phyloP scores from a whole-genome alignment of 148 eudicot species.

The Cornus controversa region DNA sequence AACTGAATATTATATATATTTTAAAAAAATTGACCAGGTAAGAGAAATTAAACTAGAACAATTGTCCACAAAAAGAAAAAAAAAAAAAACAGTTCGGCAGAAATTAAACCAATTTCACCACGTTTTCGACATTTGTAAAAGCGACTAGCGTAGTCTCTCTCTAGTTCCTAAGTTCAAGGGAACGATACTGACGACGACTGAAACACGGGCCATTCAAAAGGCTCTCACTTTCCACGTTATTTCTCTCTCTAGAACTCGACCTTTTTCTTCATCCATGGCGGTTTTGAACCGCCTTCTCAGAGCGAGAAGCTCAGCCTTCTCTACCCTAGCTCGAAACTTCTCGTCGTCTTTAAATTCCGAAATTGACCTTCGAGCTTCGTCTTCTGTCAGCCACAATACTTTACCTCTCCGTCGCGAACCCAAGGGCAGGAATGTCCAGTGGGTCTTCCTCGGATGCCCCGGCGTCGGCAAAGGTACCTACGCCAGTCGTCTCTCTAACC shows the following conservation, averaged over 20 bases:
- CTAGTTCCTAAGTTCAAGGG: too few species aligned
- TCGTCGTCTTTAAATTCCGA: constrained; percentile 17
- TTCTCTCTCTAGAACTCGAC: constrained; percentile 2
- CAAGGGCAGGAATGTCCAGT: constrained; percentile 57
- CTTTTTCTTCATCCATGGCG: constrained; percentile 16
- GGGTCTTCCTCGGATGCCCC: constrained; percentile 94
- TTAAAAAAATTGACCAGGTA: too few species aligned
- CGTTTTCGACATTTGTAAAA: too few species aligned
- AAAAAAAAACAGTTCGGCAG: too few species aligned
- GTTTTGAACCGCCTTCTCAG: constrained; percentile 23
- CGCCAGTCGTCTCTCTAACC: constrained; percentile 70
- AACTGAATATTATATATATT: too few species aligned
- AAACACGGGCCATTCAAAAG: not conserved
- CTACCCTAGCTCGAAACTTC: constrained; percentile 11
- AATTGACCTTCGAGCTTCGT: constrained; percentile 5
- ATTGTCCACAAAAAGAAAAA: too few species aligned
- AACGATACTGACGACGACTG: too few species aligned
- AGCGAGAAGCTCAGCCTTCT: not conserved
- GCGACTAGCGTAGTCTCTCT: too few species aligned
- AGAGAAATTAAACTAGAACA: too few species aligned
- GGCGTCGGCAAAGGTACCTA: constrained; percentile 97
- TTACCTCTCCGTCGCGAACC: constrained; percentile 2
- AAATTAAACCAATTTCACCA: too few species aligned
- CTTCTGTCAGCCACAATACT: not conserved
- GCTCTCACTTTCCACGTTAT: not conserved